Evolutionary conservation across 441 rosid genomes (phyloP), one percentile per base, ranked within the genome.

Genomic region (Pelargonium fulgidum): DNA sequence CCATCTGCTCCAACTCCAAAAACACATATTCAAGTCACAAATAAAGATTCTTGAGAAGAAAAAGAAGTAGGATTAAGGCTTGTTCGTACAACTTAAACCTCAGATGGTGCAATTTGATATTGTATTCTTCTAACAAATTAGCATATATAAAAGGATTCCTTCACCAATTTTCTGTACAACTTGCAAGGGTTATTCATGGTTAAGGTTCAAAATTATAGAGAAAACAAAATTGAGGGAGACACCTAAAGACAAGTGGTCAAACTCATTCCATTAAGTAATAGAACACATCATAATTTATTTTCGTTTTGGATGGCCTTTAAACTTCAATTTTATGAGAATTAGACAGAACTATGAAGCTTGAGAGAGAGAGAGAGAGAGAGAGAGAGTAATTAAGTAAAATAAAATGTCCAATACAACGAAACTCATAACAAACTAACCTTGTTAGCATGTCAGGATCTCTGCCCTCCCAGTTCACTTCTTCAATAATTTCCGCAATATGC

Each of bases 391-490:
- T 5, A n/a, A 65, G 72, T n/a, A 22, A 47, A 58, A 52, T 41
- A 58, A 64, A 63, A 69, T 17, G 10, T 52, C 36, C 48, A 71
- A 13, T 1, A 48, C 66, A 8, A 20, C 36, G 56, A 47, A 68
- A 67, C 50, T 68, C 8, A 76, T 72, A 72, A 69, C 69, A 42
- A 74, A 77, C 73, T 71, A 77, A 92, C 98, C 99, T 96, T 82
- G 98, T 92, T 73, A 91, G 79, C 84, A 83, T 68, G 83, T 92
- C 98, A 12, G 98, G 97, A 81, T 92, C 96, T 68, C 83, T 69
- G 65, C 83, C 93, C 74, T 83, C 84, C 98, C 98, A 95, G 64
- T 87, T 83, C 63, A 89, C 88, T 78, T 78, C 90, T 78, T 91
- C 96, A 77, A 95, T 81, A 72, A 95, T 86, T 80, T 91, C 93